Conservation (phyloP, 345 rosid species). For the Syzygium jambos region DNA sequence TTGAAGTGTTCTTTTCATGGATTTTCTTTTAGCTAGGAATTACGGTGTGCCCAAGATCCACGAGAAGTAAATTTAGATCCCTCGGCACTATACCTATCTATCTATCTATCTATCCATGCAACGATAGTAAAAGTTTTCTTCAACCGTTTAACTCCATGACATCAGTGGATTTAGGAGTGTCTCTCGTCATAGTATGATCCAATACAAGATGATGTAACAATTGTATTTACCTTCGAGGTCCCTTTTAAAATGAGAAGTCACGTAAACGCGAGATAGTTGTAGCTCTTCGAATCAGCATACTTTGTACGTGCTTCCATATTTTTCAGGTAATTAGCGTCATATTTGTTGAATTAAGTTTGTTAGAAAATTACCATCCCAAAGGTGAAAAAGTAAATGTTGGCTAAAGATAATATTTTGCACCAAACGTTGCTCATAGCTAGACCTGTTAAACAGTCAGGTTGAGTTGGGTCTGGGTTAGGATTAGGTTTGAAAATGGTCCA, state of each 20-base stretch:
- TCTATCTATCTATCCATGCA: neutral
- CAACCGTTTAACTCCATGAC: neutral
- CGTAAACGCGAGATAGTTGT: neutral
- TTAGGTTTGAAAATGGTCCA: no score
- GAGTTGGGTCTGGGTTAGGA: no score
- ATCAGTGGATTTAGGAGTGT: neutral
- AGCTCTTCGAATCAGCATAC: neutral
- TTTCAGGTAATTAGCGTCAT: neutral
- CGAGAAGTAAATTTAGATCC: neutral
- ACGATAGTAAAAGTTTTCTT: neutral
- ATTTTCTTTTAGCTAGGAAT: neutral
- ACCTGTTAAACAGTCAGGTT: no score
- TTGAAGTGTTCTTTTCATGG: neutral
- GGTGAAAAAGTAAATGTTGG: neutral
- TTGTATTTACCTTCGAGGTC: neutral
- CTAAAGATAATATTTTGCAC: neutral
- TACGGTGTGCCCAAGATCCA: neutral
- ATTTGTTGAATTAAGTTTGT: neutral
- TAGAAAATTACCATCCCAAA: neutral
- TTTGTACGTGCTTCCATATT: neutral
- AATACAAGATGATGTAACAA: neutral
- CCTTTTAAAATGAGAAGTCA: neutral
- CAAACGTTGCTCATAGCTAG: neutral
- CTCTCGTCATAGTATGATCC: neutral
- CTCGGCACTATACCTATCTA: neutral